These are phyloP conservation scores for Capsicum rhomboideum DNA, from an alignment of 257 asterid genomes.

Conservation along the genomic window DNA sequence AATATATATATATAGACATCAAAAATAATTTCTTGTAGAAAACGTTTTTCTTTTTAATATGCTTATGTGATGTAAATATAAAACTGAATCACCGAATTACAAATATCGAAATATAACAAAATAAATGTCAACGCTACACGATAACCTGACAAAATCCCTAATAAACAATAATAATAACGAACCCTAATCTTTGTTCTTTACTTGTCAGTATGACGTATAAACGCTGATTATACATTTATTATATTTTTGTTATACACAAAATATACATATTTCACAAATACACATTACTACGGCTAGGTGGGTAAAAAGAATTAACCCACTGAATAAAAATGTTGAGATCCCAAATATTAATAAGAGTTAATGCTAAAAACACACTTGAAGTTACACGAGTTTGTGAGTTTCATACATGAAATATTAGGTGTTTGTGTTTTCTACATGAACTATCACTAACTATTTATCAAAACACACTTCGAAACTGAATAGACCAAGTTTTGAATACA, in stretches of 20 bases:
- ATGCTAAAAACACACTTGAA: neutral
- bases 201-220: neutral
- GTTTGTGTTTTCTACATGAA: neutral
- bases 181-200: neutral
- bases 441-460: neutral
- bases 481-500: neutral
- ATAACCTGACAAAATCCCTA: neutral
- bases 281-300: neutral
- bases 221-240: neutral
- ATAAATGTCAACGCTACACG: neutral
- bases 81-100: neutral
- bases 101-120: neutral
- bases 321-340: neutral
- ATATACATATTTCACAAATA: neutral
- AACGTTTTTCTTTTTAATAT: neutral
- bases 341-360: neutral
- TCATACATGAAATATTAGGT: fast-evolving
- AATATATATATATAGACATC: too few relatives aligned
- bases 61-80: neutral
- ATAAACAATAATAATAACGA: neutral
- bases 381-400: neutral
- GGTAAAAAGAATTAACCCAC: neutral
- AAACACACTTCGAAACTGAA: neutral
- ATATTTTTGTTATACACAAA: neutral
- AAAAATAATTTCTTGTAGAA: neutral